Base-by-base conservation (phyloP, 805 yeast genomes). In the Lachancea nothofagi region DNA sequence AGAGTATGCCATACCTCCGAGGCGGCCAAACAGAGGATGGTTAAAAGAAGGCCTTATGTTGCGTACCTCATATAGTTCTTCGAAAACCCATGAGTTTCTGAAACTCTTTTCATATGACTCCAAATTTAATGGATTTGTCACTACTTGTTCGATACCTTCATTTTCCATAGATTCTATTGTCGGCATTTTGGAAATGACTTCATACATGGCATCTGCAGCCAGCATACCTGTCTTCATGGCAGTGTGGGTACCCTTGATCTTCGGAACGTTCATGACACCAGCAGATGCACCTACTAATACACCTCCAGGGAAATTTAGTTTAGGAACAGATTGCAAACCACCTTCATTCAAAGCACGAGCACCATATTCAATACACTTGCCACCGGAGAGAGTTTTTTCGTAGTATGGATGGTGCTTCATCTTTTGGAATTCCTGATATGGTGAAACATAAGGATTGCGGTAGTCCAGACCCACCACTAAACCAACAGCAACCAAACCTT, bases 341-440 rank as follows among this genome's bases (percentile, higher is more conserved):
- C 99, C 99, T 66, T 93, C 99, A 62, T 90, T 93, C 51, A 93
- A 74, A 1, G 97, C 96, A 52, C 98, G 75, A 3, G 98, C 98
- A 13, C 86, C 98, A 55, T 93, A 93, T 3, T 95, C 80, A 14
- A 93, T 73, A 64, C 97, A 93, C 55, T 81, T 86, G 15, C 98
- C 98, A 29, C 94, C 95, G 53, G 78, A 75, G 39, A 93, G 69
- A 1, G 82, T 81, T 15, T 75, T 65, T 22, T 76, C 66, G 60
- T 87, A 93, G 61, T 75, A 82, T 4, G 96, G 95, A 61, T 93
- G 97, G 35, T 75, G 81, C 64, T 93, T 93, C 93, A 93, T 76
- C 49, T 78, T 77, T 69, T 90, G 97, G 62, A 93, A 93, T 66
- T 93, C 98, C 61, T 86, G 85, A 64, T 87, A 93, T 17, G 98